Evolutionary conservation across 352 stramenopile genomes (phyloP), one percentile per base, ranked within the genome.

Genomic region (Thraustochytrium sp.): DNA sequence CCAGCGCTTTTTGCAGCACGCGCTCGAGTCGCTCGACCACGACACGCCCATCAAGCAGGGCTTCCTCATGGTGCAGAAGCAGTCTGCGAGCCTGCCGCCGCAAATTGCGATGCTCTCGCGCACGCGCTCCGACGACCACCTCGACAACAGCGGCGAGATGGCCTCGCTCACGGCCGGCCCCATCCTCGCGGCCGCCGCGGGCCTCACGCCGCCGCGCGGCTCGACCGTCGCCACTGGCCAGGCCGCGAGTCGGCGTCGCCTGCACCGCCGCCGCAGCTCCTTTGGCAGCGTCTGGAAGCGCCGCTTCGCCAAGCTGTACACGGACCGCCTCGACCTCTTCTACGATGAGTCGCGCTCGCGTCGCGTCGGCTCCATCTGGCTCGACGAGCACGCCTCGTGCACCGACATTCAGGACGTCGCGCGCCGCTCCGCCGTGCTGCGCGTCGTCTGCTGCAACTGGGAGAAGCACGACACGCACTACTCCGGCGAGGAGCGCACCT

Each of bases 251-350:
- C 46, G n/a, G 21, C 11, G 16, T 13, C 26, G 31, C 4, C 13
- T 38, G 26, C 29, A 38, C 13, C 63, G 63, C 5, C 26, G 63
- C 11, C 63, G 40, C 40, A 53, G 26, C 26, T 56, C 40, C 3
- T 40, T 49, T 21, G 63, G 63, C 59, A 75, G 26, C 40, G 9
- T 53, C 23, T 75, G 63, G 63, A 75, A 75, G 63, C 40, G 46
- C 9, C 63, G 63, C 13, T 75, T 53, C n/a, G 63, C 63, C n/a
- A 53, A 36, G 8, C 46, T 75, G 36, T 75, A 53, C 46, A 56
- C 46, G 8, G 37, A 75, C 36, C 16, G 46, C 5, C 40, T 75
- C 23, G 63, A 75, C n/a, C 46, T 75, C 13, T 75, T 53, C 37
- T 44, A 36, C 5, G 63, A 75, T 26, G 63, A 75, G 26, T 53